Evolutionary conservation across 306 rosid species (phyloP).

Genomic region (Psophocarpus tetragonolobus): DNA sequence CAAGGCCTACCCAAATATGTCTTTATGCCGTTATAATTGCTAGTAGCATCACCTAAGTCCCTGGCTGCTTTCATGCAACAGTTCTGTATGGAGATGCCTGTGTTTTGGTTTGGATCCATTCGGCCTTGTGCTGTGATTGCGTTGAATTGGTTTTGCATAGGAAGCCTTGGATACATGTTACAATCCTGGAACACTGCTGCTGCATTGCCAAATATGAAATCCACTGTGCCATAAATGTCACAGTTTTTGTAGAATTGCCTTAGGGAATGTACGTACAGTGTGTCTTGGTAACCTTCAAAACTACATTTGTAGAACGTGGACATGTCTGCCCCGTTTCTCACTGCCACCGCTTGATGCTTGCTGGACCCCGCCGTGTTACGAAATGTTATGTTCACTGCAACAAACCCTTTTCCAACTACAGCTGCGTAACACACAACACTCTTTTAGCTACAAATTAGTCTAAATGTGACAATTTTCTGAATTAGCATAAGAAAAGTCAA

Average conservation of each 20-base stretch:
- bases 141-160: constrained; percentile 52
- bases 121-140: constrained; percentile 63
- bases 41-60: constrained; percentile 26
- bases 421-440: constrained; percentile 35
- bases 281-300: constrained; percentile 68
- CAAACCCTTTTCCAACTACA: constrained; percentile 55
- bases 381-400: constrained; percentile 59
- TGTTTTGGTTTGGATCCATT: constrained; percentile 58
- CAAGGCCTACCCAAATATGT: constrained; percentile 65
- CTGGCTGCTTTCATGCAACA: constrained; percentile 39
- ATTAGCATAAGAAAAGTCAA: neutral
- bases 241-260: constrained; percentile 63
- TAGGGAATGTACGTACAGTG: constrained; percentile 49
- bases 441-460: neutral
- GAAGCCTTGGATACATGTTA: constrained; percentile 45
- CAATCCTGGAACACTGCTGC: constrained; percentile 54
- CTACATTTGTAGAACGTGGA: constrained; percentile 57
- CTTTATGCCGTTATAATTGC: neutral
- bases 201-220: constrained; percentile 65
- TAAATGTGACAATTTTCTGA: neutral
- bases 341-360: constrained; percentile 59
- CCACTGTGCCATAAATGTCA: constrained; percentile 60
- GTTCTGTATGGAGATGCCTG: constrained; percentile 52
- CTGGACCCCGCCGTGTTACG: constrained; percentile 55
- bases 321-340: constrained; percentile 52